These are phyloP conservation scores for Arachis monticola DNA, from an alignment of 331 rosid species.

Conservation along the genomic window DNA sequence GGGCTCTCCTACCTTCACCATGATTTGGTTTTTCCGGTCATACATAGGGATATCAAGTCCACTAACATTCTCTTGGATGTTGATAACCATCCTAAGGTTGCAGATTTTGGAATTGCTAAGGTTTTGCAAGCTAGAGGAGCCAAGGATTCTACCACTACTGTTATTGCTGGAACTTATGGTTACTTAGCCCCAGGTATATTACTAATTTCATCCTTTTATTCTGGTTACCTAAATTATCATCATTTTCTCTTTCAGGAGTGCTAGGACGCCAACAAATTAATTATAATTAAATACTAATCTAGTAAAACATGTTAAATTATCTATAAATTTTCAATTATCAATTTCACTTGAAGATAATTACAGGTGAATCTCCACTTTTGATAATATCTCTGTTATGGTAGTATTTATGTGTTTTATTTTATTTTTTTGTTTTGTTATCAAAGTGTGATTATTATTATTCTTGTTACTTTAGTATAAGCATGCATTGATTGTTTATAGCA, in stretches of 20 bases:
- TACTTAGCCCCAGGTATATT: conserved; percentile 81
- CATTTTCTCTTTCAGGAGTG: background rate
- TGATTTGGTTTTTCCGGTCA: conserved; percentile 76
- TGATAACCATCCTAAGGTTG: conserved; percentile 87
- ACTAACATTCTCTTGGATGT: conserved; percentile 86
- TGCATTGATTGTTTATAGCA: background rate
- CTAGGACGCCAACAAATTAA: no score
- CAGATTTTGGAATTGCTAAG: conserved; percentile 97
- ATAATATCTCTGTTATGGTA: no score
- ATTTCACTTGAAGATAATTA: no score
- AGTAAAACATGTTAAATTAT: no score
- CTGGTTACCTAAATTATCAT: background rate
- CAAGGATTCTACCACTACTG: conserved; percentile 84
- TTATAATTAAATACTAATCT: no score
- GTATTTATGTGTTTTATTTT: no score
- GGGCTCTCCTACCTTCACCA: conserved; percentile 98
- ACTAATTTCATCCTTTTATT: background rate
- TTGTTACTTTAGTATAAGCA: conserved; percentile 5
- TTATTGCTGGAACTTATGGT: conserved; percentile 89
- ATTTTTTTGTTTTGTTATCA: no score
- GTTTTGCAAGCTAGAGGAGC: conserved; percentile 91
- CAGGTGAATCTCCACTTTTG: no score
- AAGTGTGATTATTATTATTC: background rate
- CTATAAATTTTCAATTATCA: no score
- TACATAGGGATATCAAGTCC: conserved; percentile 90